Evolutionary conservation across 2,329 filamentous ascomycete genomes (phyloP), one percentile per base, ranked within the genome.

Genomic region (Xylaria sp.): DNA sequence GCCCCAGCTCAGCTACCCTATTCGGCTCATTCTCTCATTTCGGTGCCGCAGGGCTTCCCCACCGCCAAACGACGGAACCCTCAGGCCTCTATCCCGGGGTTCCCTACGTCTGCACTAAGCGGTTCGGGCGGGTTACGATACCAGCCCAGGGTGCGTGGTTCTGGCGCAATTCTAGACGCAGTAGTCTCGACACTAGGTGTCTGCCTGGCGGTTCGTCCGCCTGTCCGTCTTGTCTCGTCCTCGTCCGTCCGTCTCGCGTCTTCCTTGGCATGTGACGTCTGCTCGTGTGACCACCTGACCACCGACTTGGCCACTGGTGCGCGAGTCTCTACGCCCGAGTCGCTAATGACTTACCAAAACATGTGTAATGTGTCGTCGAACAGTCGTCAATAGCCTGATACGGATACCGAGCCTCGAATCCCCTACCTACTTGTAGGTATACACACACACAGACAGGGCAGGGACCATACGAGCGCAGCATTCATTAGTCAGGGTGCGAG

Each of bases 191-290:
- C n/a, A 19, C 42, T 47, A 47, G 48, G 14, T 51, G 30, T 21
- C 48, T 30, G n/a, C 8, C 34, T 36, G 34, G 34, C 34, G 9
- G 47, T 50, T n/a, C 19, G 9, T 50, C n/a, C 19, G 3, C 27
- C 47, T 27, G 7, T 12, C 19, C 6, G 14, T 4, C 14, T 8
- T 12, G 8, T 30, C 34, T 36, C 34, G 34, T 36, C 34, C 24
- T 24, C 9, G 12, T 50, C 47, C 24, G 14, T 7, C 24, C 14
- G 11, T 19, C 19, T 42, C 24, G n/a, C 56, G 27, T 45, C 36
- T 48, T 32, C 6, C 57, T 59, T 48, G 42, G 58, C 59, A 61
- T 53, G 59, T 61, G 32, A 61, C 59, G 32, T 17, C 32, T 9
- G n/a, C 50, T 45, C 36, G 36, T 45, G n/a, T 27, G 36, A 50